Evolutionary conservation across 106 monocot species (phyloP).

Genomic region (Triglochin maritima): DNA sequence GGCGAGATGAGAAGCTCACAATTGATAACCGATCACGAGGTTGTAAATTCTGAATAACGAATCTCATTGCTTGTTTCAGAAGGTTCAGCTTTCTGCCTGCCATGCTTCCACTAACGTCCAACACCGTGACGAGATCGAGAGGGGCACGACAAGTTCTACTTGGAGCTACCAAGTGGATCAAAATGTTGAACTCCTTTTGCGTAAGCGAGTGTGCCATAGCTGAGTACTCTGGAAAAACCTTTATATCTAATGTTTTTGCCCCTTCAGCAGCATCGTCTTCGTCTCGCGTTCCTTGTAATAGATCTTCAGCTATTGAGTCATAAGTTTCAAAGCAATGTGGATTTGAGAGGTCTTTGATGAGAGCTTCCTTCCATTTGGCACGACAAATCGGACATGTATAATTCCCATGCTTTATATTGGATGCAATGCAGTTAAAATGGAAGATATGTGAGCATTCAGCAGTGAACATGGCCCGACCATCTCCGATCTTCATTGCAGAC

Average conservation of each 20-base stretch:
- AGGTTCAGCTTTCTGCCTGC: constrained; percentile 81
- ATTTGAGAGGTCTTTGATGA: no score
- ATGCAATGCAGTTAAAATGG: constrained; percentile 84
- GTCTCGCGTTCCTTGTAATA: no score
- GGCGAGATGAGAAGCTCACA: constrained; percentile 74
- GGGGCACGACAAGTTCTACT: constrained; percentile 42
- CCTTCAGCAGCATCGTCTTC: no score
- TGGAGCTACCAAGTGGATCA: constrained; percentile 73
- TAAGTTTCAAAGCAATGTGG: no score
- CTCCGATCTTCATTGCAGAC: constrained; percentile 67
- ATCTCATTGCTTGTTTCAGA: constrained; percentile 82
- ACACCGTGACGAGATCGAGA: constrained; percentile 71
- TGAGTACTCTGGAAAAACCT: constrained; percentile 48
- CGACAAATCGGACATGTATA: constrained; percentile 73
- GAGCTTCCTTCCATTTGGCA: constrained; percentile 87
- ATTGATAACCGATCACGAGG: constrained; percentile 76
- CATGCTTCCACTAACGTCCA: constrained; percentile 97
- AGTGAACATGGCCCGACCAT: constrained; percentile 81
- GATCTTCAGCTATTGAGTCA: no score
- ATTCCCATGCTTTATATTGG: constrained; percentile 76
- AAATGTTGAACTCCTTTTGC: constrained; percentile 40
- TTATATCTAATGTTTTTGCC: constrained; percentile 36
- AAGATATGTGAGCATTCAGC: constrained; percentile 88
- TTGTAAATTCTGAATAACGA: constrained; percentile 83
- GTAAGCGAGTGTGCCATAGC: constrained; percentile 31